Evolutionary conservation across 352 stramenopile genomes (phyloP), one percentile per base, ranked within the genome.

Genomic region (Globisporangium okanoganense): DNA sequence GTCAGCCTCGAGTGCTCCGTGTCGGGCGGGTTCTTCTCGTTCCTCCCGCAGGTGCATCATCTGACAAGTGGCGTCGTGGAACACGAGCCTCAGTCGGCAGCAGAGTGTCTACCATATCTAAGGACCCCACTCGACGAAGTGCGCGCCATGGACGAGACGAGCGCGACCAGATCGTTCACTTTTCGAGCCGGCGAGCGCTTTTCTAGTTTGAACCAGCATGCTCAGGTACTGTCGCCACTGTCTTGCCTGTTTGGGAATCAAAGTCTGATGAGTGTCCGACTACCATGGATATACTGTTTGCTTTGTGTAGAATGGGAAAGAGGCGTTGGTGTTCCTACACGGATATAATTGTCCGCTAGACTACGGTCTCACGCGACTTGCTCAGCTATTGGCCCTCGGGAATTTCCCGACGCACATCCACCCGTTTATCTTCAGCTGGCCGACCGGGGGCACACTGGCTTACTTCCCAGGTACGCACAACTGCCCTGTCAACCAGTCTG

Each of bases 341-440:
- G 79, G 82, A 8, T 87, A 88, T 69, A 88, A 89, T 54, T 88
- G 78, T 49, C 80, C 82, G 33, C 62, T 92, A 20, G 70, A 92
- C 36, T 87, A 92, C 52, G 72, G 69, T 10, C 76, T 92, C 57
- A 78, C 79, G 24, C 71, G 78, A 3, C 61, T 88, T 1, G 82
- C 69, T 0, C 82, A 92, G 62, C 67, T 92, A 13, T 50, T 92
- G 7, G 70, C 82, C 0, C 71, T 88, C 6, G 82, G 79, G 3
- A 76, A 89, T 33, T 92, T 92, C 43, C 82, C 82, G 0, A 71
- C 75, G 0, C 70, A 70, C 22, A 84, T 92, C 57, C 82, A 92
- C 35, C 82, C 82, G 29, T 89, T 82, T 49, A 69, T 92, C 2
- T 92, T 92, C 41, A 89, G 79, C 52, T 92, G 82, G 82, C 78